phyloP scores from a whole-genome alignment of 176 grass and related monocot species.

The Triticum monococcum region DNA sequence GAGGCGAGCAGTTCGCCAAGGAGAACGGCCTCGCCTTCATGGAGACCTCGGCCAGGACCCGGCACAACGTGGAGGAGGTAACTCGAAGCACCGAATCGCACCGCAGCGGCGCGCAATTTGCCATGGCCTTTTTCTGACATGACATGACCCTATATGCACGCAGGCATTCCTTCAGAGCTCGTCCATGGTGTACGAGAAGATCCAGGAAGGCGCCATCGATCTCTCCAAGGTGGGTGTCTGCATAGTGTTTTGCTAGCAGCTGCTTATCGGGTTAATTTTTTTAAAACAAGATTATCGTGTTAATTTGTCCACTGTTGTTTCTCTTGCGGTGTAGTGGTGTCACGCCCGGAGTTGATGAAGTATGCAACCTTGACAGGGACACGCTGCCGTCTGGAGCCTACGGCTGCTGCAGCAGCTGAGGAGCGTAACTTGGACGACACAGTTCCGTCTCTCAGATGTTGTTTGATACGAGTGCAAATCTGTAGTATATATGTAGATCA shows the following conservation, averaged over 20 bases:
- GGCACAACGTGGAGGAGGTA: constrained; percentile 68
- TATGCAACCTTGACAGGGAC: constrained; percentile 4
- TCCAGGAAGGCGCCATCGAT: constrained; percentile 60
- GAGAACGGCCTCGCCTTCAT: constrained; percentile 58
- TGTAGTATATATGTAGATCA: neutral
- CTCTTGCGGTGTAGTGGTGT: constrained; percentile 44
- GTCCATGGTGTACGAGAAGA: constrained; percentile 56
- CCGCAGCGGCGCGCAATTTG: neutral
- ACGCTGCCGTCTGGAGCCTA: constrained; percentile 12
- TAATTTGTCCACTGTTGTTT: neutral
- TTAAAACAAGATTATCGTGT: no score
- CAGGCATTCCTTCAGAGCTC: constrained; percentile 56
- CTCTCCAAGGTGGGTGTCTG: constrained; percentile 39
- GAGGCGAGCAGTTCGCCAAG: constrained; percentile 56
- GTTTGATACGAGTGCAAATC: neutral
- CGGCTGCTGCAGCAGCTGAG: constrained; percentile 49
- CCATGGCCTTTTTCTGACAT: neutral
- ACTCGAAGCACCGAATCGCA: neutral
- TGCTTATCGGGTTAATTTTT: no score
- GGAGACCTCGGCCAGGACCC: constrained; percentile 60
- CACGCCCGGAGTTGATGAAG: constrained; percentile 49
- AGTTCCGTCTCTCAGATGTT: neutral
- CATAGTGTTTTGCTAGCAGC: neutral
- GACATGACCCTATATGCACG: neutral
- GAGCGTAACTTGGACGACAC: neutral